A percentile compares a stretch with the other conserved stretches of the same genome.
These are phyloP conservation scores for Dillenia turbinata DNA, from an alignment of 164 flowering plant genomes.

Conservation along the genomic window DNA sequence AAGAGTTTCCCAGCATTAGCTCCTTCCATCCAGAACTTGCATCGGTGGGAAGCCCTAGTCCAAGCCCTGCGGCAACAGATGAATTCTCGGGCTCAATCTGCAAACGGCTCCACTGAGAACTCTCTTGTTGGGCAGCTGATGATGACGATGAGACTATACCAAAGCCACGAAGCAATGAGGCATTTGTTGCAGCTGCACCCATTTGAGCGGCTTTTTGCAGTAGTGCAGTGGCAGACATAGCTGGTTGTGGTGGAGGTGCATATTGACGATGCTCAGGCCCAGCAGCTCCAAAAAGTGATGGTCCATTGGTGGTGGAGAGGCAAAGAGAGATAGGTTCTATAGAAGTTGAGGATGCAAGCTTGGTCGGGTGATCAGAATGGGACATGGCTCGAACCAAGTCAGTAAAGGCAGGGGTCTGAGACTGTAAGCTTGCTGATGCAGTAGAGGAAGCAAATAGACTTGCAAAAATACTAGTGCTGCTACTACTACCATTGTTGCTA, in stretches of 20 bases:
- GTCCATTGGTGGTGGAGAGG: constrained; percentile 50
- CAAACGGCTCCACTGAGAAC: constrained; percentile 28
- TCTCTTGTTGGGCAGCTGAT: constrained; percentile 35
- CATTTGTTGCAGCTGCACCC: constrained; percentile 56
- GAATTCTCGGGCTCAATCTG: constrained; percentile 27
- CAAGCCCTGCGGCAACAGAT: constrained; percentile 41
- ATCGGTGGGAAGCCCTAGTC: constrained; percentile 47
- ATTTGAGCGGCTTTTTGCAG: constrained; percentile 84
- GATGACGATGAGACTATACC: constrained; percentile 51
- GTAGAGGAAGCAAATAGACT: constrained; percentile 64
- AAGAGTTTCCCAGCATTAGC: constrained; percentile 56
- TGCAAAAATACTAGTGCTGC: constrained; percentile 43
- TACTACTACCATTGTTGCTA: constrained; percentile 36
- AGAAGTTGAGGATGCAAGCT: constrained; percentile 30
- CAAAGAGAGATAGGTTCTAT: constrained; percentile 59
- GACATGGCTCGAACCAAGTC: constrained; percentile 39
- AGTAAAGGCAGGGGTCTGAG: constrained; percentile 46
- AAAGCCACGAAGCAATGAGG: constrained; percentile 60
- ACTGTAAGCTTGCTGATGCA: constrained; percentile 34
- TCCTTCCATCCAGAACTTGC: constrained; percentile 50
- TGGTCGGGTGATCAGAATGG: constrained; percentile 24
- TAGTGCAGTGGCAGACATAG: constrained; percentile 83
- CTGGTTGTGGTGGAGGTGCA: constrained; percentile 49
- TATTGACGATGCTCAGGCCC: constrained; percentile 51
- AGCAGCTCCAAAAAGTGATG: constrained; percentile 47